Conservation (phyloP, 306 rosid genomes). For the Quercus engelmannii region DNA sequence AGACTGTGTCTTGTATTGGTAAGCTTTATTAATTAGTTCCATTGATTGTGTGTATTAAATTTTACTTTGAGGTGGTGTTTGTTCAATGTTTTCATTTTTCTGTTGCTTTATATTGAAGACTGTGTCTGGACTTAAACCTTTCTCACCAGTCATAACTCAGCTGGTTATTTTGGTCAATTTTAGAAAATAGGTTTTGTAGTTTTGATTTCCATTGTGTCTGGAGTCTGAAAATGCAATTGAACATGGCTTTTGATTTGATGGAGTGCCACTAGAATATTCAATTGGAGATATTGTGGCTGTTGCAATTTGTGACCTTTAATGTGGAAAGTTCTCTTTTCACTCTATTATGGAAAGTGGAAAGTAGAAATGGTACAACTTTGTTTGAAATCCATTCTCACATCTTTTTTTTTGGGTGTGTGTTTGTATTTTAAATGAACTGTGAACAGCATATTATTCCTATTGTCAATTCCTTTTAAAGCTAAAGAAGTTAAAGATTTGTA, state of each 20-base stretch:
- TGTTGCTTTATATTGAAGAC: not conserved
- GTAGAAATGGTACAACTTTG: not conserved
- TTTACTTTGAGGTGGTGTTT: not conserved
- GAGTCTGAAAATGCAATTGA: not conserved
- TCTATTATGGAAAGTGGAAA: not conserved
- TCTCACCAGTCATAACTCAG: not conserved
- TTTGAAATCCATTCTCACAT: not conserved
- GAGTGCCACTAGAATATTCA: not conserved
- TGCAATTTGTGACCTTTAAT: not conserved
- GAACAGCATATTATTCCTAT: not conserved
- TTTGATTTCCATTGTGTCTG: not conserved
- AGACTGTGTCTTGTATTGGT: conserved; percentile 89
- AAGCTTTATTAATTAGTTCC: conserved; percentile 18
- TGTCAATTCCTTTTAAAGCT: not conserved
- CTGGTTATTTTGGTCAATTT: not conserved
- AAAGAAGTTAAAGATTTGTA: not conserved
- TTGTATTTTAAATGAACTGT: not conserved
- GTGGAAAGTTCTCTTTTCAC: not conserved
- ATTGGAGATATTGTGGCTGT: not conserved
- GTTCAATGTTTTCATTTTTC: not conserved
- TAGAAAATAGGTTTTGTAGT: not conserved
- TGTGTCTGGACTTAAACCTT: not conserved
- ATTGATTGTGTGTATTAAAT: not conserved
- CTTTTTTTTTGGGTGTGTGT: no score
- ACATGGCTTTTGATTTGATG: not conserved